Conservation (phyloP, 495 filamentous ascomycete genomes). For the Xanthoparmelia taractica region DNA sequence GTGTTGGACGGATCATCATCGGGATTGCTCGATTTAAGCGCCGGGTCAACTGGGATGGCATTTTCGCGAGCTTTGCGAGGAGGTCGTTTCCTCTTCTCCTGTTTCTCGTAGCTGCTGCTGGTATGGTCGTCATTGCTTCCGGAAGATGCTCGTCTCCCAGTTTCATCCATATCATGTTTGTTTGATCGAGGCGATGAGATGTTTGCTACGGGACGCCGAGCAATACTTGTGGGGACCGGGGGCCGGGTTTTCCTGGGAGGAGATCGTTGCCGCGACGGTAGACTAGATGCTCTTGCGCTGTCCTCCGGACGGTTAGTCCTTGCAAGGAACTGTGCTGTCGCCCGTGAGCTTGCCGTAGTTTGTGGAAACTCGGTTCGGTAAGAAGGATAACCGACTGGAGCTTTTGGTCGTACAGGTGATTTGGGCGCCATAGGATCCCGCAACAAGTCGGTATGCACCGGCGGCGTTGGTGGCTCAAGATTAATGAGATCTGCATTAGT, state of each 20-base stretch:
- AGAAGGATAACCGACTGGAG: conserved; percentile 25
- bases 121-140: conserved; percentile 34
- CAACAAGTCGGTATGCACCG: conserved; percentile 8
- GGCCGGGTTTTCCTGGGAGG: conserved; percentile 20
- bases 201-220: conserved; percentile 27
- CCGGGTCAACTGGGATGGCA: conserved; percentile 21
- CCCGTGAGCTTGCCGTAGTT: conserved; percentile 22
- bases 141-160: conserved; percentile 29
- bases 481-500: conserved; percentile 20
- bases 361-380: conserved; percentile 29
- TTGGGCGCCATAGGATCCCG: conserved; percentile 9
- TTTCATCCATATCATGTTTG: conserved; percentile 21
- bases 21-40: conserved; percentile 34
- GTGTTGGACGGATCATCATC: conserved; percentile 38
- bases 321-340: conserved; percentile 25
- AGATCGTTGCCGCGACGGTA: conserved; percentile 25
- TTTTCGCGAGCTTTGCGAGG: conserved; percentile 23
- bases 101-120: conserved; percentile 33
- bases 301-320: conserved; percentile 18
- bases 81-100: conserved; percentile 27
- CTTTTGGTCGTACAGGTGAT: conserved; percentile 21
- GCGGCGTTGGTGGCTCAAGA: conserved; percentile 20
- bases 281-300: conserved; percentile 11
- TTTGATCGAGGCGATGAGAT: conserved; percentile 29
- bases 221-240: conserved; percentile 11